Conservation (phyloP, 495 filamentous ascomycete genomes). For the Neurospora intermedia region DNA sequence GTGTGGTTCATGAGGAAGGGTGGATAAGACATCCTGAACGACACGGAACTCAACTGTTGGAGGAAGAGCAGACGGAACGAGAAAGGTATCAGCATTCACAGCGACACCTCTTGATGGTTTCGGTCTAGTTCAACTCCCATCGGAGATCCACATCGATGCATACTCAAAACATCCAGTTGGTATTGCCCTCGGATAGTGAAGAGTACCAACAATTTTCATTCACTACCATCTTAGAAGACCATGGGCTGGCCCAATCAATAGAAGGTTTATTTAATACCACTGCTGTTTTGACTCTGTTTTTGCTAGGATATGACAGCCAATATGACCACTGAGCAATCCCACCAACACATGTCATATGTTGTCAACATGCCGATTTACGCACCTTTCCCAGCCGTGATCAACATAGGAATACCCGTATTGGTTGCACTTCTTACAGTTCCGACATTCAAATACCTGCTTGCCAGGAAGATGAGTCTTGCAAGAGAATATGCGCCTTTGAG, state of each 20-base stretch:
- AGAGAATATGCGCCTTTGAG: background rate
- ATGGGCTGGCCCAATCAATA: background rate
- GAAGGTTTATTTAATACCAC: background rate
- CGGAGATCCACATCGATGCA: background rate
- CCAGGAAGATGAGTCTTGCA: background rate
- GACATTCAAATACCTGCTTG: background rate
- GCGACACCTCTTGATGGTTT: background rate
- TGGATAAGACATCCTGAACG: background rate
- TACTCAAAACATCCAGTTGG: background rate
- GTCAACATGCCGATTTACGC: slow-evolving; percentile 6
- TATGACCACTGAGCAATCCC: background rate
- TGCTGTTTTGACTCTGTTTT: background rate
- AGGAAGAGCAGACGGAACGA: background rate
- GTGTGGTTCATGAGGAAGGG: background rate
- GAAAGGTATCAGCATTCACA: background rate
- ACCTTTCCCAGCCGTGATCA: slow-evolving; percentile 1
- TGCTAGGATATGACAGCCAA: background rate
- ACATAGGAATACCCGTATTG: background rate
- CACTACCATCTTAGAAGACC: background rate
- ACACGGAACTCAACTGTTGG: background rate
- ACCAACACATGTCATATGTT: background rate
- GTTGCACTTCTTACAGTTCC: slow-evolving; percentile 9
- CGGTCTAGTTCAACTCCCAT: background rate
- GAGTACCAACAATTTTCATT: background rate
- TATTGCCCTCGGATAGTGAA: background rate